Evolutionary conservation across 176 grass and related monocot genomes (phyloP), one percentile per base, ranked within the genome.

Genomic region (Neostapfia colusana): DNA sequence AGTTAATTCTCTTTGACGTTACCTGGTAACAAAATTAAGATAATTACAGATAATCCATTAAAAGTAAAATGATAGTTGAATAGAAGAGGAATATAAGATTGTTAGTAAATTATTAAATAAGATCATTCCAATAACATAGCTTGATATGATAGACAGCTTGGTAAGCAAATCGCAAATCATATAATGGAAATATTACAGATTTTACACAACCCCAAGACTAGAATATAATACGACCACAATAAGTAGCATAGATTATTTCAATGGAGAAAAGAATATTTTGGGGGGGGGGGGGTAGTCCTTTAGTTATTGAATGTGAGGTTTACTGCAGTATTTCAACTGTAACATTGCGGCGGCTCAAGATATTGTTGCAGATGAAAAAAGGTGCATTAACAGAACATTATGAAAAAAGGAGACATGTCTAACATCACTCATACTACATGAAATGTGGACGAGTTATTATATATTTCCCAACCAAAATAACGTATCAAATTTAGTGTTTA

Each of bases 1-100:
- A 98, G 72, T 92, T 98, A 82, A 98, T 92, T 83, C 95, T 88
- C 87, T 94, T 98, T 82, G 95, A 92, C 61, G 95, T 98, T 74
- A 98, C 88, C 95, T 98, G 74, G 43, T 55, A 85, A 76, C 5
- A 82, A 82, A 81, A 53, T 76, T 55, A 85, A 76, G 3, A 82
- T 80, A 81, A 53, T 76, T 74, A 80, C 27, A 79, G 55, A 28
- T 56, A 25, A 73, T 55, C 51, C 49, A 74, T 63, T 88, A 88
- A 62, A 75, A 83, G 39, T 68, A 64, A 62, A 64, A 55, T 68
- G 10, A 28, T 57, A 69, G 64, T 67, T 54, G 6, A 62, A 88
- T 25, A 27, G 56, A 63, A 82, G 50, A 12, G 35, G 39, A 77
- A 67, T 26, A 73, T 62, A 35, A 4, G 3, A 41, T 43, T 16